Evolutionary conservation across 2,329 filamentous ascomycete species (phyloP), one percentile per base, ranked within the genome.

Genomic region (Ophiocordyceps camponoti-leonardi): DNA sequence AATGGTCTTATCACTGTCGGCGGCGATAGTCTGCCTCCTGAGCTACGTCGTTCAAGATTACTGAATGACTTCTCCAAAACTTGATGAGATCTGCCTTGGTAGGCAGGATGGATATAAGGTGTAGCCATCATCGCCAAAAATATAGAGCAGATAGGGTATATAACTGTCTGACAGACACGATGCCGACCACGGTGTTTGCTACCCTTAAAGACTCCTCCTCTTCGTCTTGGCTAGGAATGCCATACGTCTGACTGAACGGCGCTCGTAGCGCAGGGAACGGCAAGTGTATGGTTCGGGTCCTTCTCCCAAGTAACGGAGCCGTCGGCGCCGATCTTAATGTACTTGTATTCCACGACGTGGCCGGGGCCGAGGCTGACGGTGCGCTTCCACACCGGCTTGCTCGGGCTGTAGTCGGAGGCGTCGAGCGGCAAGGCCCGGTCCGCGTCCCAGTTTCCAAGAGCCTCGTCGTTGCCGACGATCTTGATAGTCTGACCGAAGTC

Each of bases 301-400:
- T 63, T 66, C 63, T 86, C 81, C 81, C 81, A 86, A 2, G 61
- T 67, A 10, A 81, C 61, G 0, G 62, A 63, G 0, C 77, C 74
- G 52, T 73, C 69, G 1, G 60, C 54, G 47, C 67, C 66, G 40
- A 80, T 69, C 44, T 74, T 72, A 52, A 86, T 72, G 56, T 76
- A 86, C 64, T 86, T 85, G 59, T 84, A 86, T 62, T 77, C 54
- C 41, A 86, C 64, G 3, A 59, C 61, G 43, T 67, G 65, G 2
- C 79, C 80, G 0, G 75, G 67, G 0, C 66, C 60, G 16, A 86
- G 59, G 1, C 61, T 64, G 26, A 85, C 56, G 0, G 71, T 72
- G 0, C 60, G 67, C 42, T 63, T 68, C 83, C 82, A 86, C 6
- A 82, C 51, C 1, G 73, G 77, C 52, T 81, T 75, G 31, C 57